Evolutionary conservation across 2,329 filamentous ascomycete species (phyloP), one percentile per base, ranked within the genome.

Genomic region (Tolypocladium paradoxum): DNA sequence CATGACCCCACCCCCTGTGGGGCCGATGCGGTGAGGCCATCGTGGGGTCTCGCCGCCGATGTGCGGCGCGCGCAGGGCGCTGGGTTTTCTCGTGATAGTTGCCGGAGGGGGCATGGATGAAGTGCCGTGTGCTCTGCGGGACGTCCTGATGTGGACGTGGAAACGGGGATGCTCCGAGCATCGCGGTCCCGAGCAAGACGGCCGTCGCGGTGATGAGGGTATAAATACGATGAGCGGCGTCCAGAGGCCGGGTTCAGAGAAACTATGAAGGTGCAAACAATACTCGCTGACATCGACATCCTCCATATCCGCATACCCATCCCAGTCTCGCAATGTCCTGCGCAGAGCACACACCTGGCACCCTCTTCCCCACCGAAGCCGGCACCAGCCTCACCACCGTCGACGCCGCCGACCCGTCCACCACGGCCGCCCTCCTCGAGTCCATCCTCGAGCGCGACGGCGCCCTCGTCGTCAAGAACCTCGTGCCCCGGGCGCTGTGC

Each of bases 391-490:
- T 62, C 35, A 52, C 52, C 27, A 53, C 54, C 20, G 55, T 58
- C 46, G 51, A 58, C 36, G 62, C 62, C 2, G 48, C 52, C 14
- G 59, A 64, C 50, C 57, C 58, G 8, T 53, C 52, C 22, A 59
- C 58, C 22, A 57, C 57, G 7, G 48, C 60, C 0, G 57, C 57
- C 11, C 54, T 53, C 38, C 51, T 64, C 9, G 50, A 60, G 24
- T 56, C 61, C 37, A 56, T 60, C 34, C 54, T 64, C 18, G 53
- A 65, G 47, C 60, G 62, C 22, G 68, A 71, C 33, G 69, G 69
- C 11, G 69, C 65, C 2, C 61, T 72, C 4, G 66, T 71, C 22
- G 63, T 73, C 7, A 64, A 68, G 47, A 67, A 68, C 20, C 60
- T 73, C 12, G 63, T 70, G 36, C 54, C 64, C 1, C 48, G 50